Conservation (phyloP, 2,329 filamentous ascomycete genomes). For the Penicillium sp. region DNA sequence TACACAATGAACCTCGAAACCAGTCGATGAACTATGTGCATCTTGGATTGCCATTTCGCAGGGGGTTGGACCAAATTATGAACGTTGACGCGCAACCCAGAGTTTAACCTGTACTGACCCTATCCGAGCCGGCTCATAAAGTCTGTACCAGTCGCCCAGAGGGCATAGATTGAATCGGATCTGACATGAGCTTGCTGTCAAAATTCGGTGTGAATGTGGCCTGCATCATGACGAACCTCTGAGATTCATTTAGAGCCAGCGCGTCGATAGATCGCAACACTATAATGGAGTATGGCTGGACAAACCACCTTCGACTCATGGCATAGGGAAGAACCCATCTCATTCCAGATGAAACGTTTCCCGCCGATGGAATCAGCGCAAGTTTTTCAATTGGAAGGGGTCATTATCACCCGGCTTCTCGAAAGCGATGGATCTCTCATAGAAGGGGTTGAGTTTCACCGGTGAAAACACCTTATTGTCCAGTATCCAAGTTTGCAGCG, state of each 20-base stretch:
- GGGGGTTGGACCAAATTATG: neutral
- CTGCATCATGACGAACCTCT: neutral
- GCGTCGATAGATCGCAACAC: neutral
- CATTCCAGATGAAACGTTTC: neutral
- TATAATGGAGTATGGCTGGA: neutral
- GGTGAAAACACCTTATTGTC: slow-evolving; percentile 41
- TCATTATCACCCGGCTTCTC: slow-evolving; percentile 9
- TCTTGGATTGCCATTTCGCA: neutral
- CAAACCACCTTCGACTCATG: neutral
- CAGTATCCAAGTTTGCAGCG: slow-evolving; percentile 40
- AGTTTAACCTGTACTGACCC: neutral
- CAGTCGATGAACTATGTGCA: neutral
- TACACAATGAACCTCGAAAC: slow-evolving; percentile 1
- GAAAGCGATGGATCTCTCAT: slow-evolving; percentile 33
- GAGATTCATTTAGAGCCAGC: neutral
- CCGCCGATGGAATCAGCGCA: slow-evolving; percentile 9
- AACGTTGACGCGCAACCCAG: neutral
- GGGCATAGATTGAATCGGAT: neutral
- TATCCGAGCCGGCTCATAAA: neutral
- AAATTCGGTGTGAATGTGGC: neutral
- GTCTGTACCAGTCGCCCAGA: neutral
- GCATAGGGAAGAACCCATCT: neutral
- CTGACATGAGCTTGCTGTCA: neutral
- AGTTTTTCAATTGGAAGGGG: slow-evolving; percentile 14
- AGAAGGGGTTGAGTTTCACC: slow-evolving; percentile 31